phyloP scores from a whole-genome alignment of 208 protist species.

The Leishmania arabica region DNA sequence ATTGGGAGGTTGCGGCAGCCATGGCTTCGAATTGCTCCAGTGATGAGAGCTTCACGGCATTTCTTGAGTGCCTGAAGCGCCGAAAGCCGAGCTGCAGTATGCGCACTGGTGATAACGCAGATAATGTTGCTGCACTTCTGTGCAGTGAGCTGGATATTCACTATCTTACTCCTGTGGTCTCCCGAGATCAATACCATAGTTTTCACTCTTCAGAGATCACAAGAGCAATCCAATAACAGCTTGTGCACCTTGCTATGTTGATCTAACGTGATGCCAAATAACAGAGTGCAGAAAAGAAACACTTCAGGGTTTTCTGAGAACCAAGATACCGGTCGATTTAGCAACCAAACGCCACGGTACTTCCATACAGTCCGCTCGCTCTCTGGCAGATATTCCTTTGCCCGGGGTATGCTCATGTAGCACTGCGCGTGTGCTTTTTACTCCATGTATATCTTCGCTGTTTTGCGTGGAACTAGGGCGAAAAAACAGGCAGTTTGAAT shows the following conservation, averaged over 20 bases:
- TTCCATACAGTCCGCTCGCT: not conserved
- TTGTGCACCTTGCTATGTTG: not conserved
- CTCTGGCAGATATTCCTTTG: not conserved
- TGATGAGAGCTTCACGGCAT: constrained; percentile 15
- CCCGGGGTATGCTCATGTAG: too few relatives aligned
- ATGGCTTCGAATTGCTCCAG: constrained; percentile 70
- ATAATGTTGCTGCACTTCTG: constrained; percentile 16
- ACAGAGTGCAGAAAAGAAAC: not conserved
- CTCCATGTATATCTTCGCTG: not conserved
- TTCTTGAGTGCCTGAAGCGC: constrained; percentile 18
- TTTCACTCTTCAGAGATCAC: not conserved
- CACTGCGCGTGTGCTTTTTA: not conserved
- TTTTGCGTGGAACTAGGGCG: not conserved
- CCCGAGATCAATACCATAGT: not conserved
- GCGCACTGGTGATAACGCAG: not conserved
- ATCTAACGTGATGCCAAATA: not conserved
- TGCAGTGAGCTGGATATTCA: constrained; percentile 18
- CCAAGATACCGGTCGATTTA: not conserved
- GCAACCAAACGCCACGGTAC: not conserved
- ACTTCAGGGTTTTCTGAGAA: not conserved
- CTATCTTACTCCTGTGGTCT: not conserved
- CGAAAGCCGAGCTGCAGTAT: not conserved
- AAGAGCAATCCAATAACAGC: not conserved
- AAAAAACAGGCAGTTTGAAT: not conserved
- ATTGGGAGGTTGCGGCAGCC: constrained; percentile 57